Evolutionary conservation across 257 asterid genomes (phyloP), one percentile per base, ranked within the genome.

Genomic region (Hygrophila difformis): DNA sequence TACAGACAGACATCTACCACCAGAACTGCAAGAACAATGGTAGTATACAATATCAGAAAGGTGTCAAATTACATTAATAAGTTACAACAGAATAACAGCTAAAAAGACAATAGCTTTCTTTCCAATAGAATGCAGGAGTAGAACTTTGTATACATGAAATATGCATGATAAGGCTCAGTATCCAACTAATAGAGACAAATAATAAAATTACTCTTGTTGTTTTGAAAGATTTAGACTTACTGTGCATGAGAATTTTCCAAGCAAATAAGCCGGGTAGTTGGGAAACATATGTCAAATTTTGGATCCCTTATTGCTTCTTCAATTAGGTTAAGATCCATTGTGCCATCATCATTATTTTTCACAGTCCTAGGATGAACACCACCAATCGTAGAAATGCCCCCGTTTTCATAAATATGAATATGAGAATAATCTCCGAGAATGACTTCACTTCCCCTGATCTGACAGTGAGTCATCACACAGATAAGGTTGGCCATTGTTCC

Each of bases 401-500:
- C 99, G 26, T 91, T 91, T 75, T 91, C 99, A 39, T 91, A 91
- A 33, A 86, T 74, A 55, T 82, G 95, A 55, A 91, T 91, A 58
- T 91, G 99, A 19, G 88, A 80, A 53, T 52, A 57, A 66, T 86
- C 94, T 48, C 99, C 99, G 1, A 91, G 83, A 38, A 91, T 91
- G 44, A 91, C 79, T 61, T 91, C 99, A 65, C 99, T 91, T 13
- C 99, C 99, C 65, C 99, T 81, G 65, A 69, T 64, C 56, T 78
- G 74, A 61, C 99, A 91, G 68, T 91, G 99, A 42, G 72, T 65
- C 10, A 91, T 82, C 68, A 91, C 99, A 48, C 81, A 55, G 18
- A 91, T 81, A 28, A 91, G 97, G 77, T 91, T 91, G 22, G 95
- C 99, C 99, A 91, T 91, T 1, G 99, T 91, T 62, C 99, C 99